Conservation (phyloP, 345 rosid species). For the Aethionema arabicum region DNA sequence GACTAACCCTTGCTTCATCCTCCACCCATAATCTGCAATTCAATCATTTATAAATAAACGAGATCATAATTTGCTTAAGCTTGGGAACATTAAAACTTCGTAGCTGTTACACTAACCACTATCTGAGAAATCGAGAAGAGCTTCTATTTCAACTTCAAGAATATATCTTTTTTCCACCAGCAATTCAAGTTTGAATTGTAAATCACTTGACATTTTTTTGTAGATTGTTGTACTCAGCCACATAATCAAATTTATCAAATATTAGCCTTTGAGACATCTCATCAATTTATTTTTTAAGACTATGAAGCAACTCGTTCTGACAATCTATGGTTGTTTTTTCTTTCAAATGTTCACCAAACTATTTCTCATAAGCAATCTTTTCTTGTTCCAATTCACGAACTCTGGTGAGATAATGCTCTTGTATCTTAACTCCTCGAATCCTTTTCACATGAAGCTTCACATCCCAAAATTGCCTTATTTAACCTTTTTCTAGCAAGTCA, state of each 20-base stretch:
- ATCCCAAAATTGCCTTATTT: constrained; percentile 64
- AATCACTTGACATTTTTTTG: constrained; percentile 42
- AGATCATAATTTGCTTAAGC: too few species aligned
- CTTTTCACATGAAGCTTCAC: constrained; percentile 61
- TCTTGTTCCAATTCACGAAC: constrained; percentile 60
- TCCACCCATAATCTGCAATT: too few species aligned
- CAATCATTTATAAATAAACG: too few species aligned
- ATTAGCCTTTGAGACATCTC: too few species aligned
- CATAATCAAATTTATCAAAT: constrained; percentile 49
- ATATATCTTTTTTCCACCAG: constrained; percentile 62
- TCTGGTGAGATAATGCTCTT: constrained; percentile 43
- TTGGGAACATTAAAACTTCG: too few species aligned
- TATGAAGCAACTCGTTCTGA: too few species aligned
- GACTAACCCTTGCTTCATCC: constrained; percentile 88
- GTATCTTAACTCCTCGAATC: constrained; percentile 44
- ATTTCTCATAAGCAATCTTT: constrained; percentile 45
- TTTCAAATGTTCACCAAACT: constrained; percentile 42
- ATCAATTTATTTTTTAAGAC: too few species aligned
- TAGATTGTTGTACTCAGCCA: constrained; percentile 48
- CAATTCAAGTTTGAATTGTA: constrained; percentile 52
- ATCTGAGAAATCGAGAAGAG: constrained; percentile 78
- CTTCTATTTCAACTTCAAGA: constrained; percentile 78
- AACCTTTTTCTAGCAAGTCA: constrained; percentile 63
- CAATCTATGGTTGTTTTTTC: too few species aligned
- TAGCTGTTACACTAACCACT: too few species aligned